Evolutionary conservation across 441 rosid species (phyloP).

Genomic region (Brassica balearica): DNA sequence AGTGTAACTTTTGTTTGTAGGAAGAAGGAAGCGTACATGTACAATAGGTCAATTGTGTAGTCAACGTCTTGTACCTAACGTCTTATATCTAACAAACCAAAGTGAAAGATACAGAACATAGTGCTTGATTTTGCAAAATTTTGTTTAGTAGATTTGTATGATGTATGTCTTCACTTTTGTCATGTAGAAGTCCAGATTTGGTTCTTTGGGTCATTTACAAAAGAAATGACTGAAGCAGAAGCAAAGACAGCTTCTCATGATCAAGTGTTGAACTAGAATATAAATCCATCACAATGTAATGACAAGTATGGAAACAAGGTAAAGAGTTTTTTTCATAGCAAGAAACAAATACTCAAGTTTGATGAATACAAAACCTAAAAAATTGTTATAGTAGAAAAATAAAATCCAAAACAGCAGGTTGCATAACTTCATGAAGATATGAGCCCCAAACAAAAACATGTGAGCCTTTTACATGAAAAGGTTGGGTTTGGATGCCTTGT

Average conservation of each 20-base stretch:
- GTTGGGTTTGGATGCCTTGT: slow-evolving; percentile 50
- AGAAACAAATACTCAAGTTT: no score
- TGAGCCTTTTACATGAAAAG: slow-evolving; percentile 41
- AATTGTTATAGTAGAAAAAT: not conserved
- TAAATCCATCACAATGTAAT: no score
- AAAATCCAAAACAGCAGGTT: no score
- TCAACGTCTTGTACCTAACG: not conserved
- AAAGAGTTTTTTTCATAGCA: no score
- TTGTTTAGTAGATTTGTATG: not conserved
- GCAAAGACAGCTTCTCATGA: not conserved
- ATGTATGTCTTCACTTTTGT: not conserved
- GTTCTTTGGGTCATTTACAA: not conserved
- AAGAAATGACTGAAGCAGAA: not conserved
- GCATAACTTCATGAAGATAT: not conserved
- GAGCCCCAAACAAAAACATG: not conserved
- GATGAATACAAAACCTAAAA: no score
- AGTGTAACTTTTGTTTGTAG: no score
- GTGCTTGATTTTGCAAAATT: not conserved
- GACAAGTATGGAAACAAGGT: no score
- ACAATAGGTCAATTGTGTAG: not conserved
- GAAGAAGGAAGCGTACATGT: no score
- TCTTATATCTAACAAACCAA: not conserved
- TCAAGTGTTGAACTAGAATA: not conserved
- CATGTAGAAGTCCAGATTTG: not conserved
- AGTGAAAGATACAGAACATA: not conserved